These are phyloP conservation scores for Sordaria brevicollis DNA, from an alignment of 495 filamentous ascomycete species.

Conservation along the genomic window DNA sequence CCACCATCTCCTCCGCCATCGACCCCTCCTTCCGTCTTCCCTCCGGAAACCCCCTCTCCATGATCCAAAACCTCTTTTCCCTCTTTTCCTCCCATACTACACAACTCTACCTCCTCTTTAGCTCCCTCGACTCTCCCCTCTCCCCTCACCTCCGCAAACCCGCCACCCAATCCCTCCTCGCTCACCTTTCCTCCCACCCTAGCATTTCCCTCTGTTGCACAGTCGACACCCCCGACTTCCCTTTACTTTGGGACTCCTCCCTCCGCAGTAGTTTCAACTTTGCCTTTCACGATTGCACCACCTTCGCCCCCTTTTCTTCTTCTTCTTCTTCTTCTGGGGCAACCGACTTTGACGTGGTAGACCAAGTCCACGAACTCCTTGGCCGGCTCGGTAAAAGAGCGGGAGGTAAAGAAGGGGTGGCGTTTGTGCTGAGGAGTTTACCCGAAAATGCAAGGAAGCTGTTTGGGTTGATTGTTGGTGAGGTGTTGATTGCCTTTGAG, in stretches of 20 bases:
- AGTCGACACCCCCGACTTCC: slow-evolving; percentile 76
- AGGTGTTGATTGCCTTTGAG: slow-evolving; percentile 65
- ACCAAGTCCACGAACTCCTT: slow-evolving; percentile 76
- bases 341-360: slow-evolving; percentile 67
- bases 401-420: slow-evolving; percentile 85
- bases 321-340: too few species aligned
- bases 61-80: slow-evolving; percentile 49
- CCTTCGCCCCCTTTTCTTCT: slow-evolving; percentile 66
- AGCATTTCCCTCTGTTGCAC: slow-evolving; percentile 68
- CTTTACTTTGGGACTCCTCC: slow-evolving; percentile 80
- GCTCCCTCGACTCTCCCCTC: slow-evolving; percentile 73
- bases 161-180: slow-evolving; percentile 59
- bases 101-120: slow-evolving; percentile 69
- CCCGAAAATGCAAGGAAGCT: slow-evolving; percentile 85
- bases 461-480: slow-evolving; percentile 72
- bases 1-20: slow-evolving; percentile 56
- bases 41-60: slow-evolving; percentile 33
- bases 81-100: slow-evolving; percentile 24
- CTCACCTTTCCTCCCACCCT: slow-evolving; percentile 64
- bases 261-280: slow-evolving; percentile 71
- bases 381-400: slow-evolving; percentile 73
- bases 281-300: slow-evolving; percentile 88
- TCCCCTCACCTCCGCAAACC: slow-evolving; percentile 61
- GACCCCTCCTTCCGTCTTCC: slow-evolving; percentile 39
- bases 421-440: slow-evolving; percentile 78